Evolutionary conservation across 495 filamentous ascomycete genomes (phyloP).

Genomic region (Amniculicola lignicola): DNA sequence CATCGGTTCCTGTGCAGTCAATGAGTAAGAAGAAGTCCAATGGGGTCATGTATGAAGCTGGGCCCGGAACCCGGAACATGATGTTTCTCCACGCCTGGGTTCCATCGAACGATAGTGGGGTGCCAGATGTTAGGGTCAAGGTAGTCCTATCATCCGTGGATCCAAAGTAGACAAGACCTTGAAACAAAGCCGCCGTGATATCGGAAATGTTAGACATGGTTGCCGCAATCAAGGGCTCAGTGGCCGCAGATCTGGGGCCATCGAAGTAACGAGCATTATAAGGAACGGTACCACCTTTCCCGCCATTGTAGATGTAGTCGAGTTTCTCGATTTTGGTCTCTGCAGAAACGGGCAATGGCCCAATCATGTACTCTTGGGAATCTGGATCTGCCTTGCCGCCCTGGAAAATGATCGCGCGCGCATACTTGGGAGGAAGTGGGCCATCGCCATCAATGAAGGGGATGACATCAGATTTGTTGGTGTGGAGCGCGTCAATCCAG

Average conservation of each 20-base stretch:
- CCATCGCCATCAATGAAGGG: conserved; percentile 21
- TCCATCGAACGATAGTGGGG: conserved; percentile 41
- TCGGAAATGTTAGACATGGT: conserved; percentile 41
- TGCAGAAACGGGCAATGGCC: conserved; percentile 17
- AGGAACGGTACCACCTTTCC: conserved; percentile 27
- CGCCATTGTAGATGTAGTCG: conserved; percentile 30
- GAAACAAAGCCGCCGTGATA: conserved; percentile 39
- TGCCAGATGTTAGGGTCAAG: conserved; percentile 31
- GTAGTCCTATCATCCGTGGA: conserved; percentile 36
- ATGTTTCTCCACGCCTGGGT: conserved; percentile 34
- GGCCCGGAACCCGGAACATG: conserved; percentile 42
- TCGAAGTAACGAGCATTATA: conserved; percentile 43
- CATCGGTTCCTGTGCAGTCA: conserved; percentile 43
- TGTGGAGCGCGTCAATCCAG: conserved; percentile 24
- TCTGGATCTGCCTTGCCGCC: conserved; percentile 22
- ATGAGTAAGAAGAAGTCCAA: conserved; percentile 44
- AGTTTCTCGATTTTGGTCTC: conserved; percentile 28
- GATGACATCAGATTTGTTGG: conserved; percentile 21
- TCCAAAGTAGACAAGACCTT: conserved; percentile 40
- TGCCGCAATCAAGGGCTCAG: conserved; percentile 36
- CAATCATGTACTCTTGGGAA: conserved; percentile 30
- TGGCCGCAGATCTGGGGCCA: conserved; percentile 31
- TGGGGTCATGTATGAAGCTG: conserved; percentile 39
- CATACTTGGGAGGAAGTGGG: conserved; percentile 19
- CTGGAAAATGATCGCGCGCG: conserved; percentile 24